phyloP scores from a whole-genome alignment of 352 stramenopile genomes.

The Pythium rhizo-oryzae region DNA sequence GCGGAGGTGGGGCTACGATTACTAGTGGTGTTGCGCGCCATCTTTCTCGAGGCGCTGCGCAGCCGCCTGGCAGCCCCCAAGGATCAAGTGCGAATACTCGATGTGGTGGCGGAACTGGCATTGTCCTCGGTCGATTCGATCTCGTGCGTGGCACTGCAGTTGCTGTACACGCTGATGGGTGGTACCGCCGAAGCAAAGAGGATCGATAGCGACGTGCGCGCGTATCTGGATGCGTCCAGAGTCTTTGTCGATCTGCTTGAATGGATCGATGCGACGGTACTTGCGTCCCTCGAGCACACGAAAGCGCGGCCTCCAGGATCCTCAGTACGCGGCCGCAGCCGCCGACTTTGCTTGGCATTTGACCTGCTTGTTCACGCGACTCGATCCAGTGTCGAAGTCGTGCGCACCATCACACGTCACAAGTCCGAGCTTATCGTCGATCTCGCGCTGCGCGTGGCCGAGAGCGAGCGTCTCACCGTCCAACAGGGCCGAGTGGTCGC shows the following conservation, averaged over 20 bases:
- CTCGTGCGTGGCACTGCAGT: slow-evolving; percentile 16
- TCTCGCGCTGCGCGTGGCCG: background rate
- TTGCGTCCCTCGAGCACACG: slow-evolving; percentile 30
- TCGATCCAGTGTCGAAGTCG: background rate
- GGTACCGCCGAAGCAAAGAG: background rate
- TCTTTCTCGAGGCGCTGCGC: slow-evolving; percentile 15
- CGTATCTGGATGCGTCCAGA: slow-evolving; percentile 70
- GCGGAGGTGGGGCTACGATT: slow-evolving; percentile 9
- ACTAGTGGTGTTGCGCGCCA: slow-evolving; percentile 1
- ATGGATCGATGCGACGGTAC: slow-evolving; percentile 38
- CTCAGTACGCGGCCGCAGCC: background rate
- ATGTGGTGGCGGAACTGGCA: slow-evolving; percentile 15
- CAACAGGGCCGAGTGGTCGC: background rate
- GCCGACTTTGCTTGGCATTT: background rate
- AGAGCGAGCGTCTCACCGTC: background rate
- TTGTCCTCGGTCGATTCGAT: slow-evolving; percentile 8
- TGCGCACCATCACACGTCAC: background rate
- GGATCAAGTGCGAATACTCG: slow-evolving; percentile 15
- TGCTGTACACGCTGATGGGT: background rate
- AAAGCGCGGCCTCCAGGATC: background rate
- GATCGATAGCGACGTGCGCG: slow-evolving; percentile 33
- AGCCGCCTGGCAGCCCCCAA: background rate
- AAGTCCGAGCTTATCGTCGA: slow-evolving; percentile 12
- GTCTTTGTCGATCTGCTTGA: slow-evolving; percentile 57
- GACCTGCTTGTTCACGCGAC: background rate